Evolutionary conservation across 2,329 filamentous ascomycete genomes (phyloP), one percentile per base, ranked within the genome.

Genomic region (Ophiostoma populinum): DNA sequence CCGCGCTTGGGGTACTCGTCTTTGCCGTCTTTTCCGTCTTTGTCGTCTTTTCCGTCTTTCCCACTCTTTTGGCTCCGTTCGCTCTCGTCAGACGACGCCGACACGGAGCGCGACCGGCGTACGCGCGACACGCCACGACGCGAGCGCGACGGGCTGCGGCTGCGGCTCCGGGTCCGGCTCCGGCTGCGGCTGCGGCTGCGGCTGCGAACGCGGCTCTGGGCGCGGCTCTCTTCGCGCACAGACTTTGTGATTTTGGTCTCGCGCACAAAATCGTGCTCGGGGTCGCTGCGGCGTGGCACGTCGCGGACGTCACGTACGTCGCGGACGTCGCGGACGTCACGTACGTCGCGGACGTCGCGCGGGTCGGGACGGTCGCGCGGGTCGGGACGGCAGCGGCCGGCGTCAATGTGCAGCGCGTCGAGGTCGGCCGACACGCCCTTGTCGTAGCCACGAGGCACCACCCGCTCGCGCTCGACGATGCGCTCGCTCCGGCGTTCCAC

Each of bases 1-100:
- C 86, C 86, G 53, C 79, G 85, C 58, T 80, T 80, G 8, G 79
- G 78, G 43, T 80, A 82, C 38, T 75, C 67, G 53, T 59, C 70
- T 48, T 59, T 64, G n/a, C 63, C 21, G 10, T 7, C n/a, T n/a
- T n/a, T n/a, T n/a, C n/a, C n/a, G n/a, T n/a, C n/a, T n/a, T n/a
- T n/a, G n/a, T n/a, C n/a, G 13, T 10, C 31, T 8, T 5, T 12
- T 15, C 12, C 16, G n/a, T n/a, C n/a, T n/a, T n/a, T n/a, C n/a
- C n/a, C n/a, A n/a, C n/a, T n/a, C n/a, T n/a, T 20, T 11, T 18
- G 28, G 7, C 17, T 18, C 8, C 9, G 17, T 7, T 20, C 28
- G 11, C 11, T n/a, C 17, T 30, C 28, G 11, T 19, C 28, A n/a
- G 28, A 30, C 17, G 28, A 30, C 18, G 17, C 28, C 19, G 25